A percentile compares a stretch with the other conserved stretches of the same genome.
phyloP scores from a whole-genome alignment of 1,284 basidiomycete species.

The Puccinia triticina region DNA sequence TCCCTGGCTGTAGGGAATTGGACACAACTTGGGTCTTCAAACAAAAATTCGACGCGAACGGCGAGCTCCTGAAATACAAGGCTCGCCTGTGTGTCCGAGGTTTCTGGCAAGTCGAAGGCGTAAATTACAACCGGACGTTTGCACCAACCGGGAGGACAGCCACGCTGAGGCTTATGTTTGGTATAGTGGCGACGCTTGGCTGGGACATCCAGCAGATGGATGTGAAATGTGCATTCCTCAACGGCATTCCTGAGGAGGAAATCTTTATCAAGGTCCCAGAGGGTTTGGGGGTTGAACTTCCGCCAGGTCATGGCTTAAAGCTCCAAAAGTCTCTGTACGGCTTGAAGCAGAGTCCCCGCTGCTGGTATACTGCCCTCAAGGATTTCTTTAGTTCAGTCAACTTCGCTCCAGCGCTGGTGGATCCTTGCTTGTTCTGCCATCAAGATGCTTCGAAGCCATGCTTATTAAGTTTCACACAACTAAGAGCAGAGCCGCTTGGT shows the following conservation, averaged over 20 bases:
- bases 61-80: background rate
- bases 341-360: background rate
- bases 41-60: background rate
- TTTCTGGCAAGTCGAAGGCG: background rate
- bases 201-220: too few relatives aligned
- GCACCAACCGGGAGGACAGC: background rate
- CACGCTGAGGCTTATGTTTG: background rate
- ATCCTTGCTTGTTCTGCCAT: too few relatives aligned
- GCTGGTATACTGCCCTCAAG: background rate
- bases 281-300: background rate
- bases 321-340: constrained; percentile 8
- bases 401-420: too few relatives aligned
- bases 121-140: background rate
- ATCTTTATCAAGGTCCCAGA: background rate
- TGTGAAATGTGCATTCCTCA: too few relatives aligned
- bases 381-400: too few relatives aligned
- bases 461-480: too few relatives aligned
- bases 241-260: too few relatives aligned
- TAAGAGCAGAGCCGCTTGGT: too few relatives aligned
- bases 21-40: background rate
- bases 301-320: background rate
- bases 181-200: background rate
- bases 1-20: too few relatives aligned
- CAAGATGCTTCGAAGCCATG: too few relatives aligned
- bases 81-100: background rate